Evolutionary conservation across 1,139 yeast genomes (phyloP).

Genomic region (Blastobotrys ciferrii): DNA sequence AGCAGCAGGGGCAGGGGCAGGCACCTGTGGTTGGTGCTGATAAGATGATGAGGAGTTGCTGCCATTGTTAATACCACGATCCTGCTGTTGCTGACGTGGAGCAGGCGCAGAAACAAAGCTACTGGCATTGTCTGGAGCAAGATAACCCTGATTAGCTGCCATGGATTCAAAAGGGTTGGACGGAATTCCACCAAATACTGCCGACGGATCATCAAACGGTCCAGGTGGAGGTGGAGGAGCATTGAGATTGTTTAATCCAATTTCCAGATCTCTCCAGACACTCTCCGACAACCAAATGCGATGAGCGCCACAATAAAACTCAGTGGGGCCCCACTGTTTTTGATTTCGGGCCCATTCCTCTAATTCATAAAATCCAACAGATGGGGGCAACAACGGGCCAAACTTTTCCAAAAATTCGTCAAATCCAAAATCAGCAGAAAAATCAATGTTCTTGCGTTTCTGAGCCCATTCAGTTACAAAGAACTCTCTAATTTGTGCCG

Average conservation of each 20-base stretch:
- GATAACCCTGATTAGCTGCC: neutral
- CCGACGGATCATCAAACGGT: neutral
- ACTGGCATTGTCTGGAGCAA: neutral
- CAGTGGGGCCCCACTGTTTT: conserved; percentile 35
- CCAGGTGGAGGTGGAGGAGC: neutral
- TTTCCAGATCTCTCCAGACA: conserved; percentile 40
- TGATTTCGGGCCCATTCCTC: conserved; percentile 40
- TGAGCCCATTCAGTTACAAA: conserved; percentile 41
- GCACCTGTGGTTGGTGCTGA: neutral
- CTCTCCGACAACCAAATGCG: conserved; percentile 40
- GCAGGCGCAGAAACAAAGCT: neutral
- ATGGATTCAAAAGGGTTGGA: neutral
- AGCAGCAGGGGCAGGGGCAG: neutral
- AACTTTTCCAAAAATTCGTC: conserved; percentile 40
- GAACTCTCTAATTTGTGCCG: conserved; percentile 38
- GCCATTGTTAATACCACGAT: neutral
- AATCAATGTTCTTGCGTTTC: conserved; percentile 36
- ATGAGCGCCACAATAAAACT: conserved; percentile 37
- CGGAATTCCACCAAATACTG: neutral
- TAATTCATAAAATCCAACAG: conserved; percentile 31
- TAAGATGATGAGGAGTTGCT: too few relatives aligned
- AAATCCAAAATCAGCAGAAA: conserved; percentile 41
- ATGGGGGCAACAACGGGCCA: conserved; percentile 36
- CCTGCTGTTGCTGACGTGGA: neutral
- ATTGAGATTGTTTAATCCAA: conserved; percentile 28